Evolutionary conservation across 768 basidiomycete genomes (phyloP).

Genomic region (Auricularia cornea): DNA sequence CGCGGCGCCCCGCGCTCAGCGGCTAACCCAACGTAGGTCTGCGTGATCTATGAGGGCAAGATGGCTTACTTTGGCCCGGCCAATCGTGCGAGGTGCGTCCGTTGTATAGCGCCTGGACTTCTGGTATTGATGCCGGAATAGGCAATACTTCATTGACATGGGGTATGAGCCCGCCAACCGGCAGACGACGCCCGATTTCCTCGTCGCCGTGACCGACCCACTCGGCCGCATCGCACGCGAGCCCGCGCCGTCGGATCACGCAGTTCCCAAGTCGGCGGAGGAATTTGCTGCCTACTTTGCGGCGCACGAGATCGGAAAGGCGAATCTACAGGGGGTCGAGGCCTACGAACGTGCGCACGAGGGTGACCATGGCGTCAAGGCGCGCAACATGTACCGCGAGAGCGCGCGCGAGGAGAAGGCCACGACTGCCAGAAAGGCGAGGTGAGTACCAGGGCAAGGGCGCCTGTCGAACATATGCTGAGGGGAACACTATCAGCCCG

Average conservation of each 20-base stretch:
- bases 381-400: slow-evolving; percentile 19
- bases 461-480: neutral
- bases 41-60: slow-evolving; percentile 64
- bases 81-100: slow-evolving; percentile 37
- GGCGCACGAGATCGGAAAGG: slow-evolving; percentile 25
- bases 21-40: slow-evolving; percentile 16
- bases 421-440: slow-evolving; percentile 31
- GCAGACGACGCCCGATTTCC: slow-evolving; percentile 80
- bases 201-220: slow-evolving; percentile 55
- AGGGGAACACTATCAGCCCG: slow-evolving; percentile 5
- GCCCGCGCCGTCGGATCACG: slow-evolving; percentile 24
- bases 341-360: slow-evolving; percentile 15
- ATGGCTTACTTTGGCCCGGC: slow-evolving; percentile 72
- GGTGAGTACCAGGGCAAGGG: slow-evolving; percentile 10
- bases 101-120: neutral
- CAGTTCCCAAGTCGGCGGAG: slow-evolving; percentile 42
- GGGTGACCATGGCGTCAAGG: slow-evolving; percentile 8
- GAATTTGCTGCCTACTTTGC: slow-evolving; percentile 42
- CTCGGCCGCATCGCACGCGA: slow-evolving; percentile 43
- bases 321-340: slow-evolving; percentile 28
- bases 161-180: slow-evolving; percentile 66
- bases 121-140: neutral
- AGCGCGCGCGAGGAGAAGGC: slow-evolving; percentile 48
- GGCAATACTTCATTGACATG: slow-evolving; percentile 64
- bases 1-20: too few relatives aligned